phyloP scores from a whole-genome alignment of 2,329 filamentous ascomycete genomes.

The Escovopsis sp. region DNA sequence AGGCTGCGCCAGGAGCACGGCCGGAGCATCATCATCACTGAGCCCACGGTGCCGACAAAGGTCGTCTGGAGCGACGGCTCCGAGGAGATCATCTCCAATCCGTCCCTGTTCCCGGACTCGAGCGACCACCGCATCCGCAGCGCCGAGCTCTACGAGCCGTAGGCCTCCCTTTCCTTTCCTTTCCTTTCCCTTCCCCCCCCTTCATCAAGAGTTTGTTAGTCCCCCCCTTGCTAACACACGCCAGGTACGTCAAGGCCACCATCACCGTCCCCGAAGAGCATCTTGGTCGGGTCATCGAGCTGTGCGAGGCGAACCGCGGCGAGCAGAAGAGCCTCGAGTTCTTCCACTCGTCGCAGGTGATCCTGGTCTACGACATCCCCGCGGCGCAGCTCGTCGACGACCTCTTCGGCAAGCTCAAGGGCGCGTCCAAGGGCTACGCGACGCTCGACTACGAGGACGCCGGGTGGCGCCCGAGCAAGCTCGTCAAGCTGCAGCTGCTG shows the following conservation, averaged over 20 bases:
- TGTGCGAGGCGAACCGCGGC: slow-evolving; percentile 82
- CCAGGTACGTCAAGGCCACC: slow-evolving; percentile 58
- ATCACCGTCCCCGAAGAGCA: slow-evolving; percentile 91
- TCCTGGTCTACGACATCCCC: slow-evolving; percentile 82
- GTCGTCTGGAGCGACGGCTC: slow-evolving; percentile 64
- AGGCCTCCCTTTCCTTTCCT: slow-evolving; percentile 11
- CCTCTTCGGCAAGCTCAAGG: slow-evolving; percentile 93
- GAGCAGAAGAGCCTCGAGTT: slow-evolving; percentile 79
- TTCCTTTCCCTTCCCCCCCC: neutral
- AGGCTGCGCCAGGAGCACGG: slow-evolving; percentile 88
- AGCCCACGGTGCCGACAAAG: slow-evolving; percentile 86
- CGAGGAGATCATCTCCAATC: slow-evolving; percentile 69
- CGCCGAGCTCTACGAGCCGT: slow-evolving; percentile 37
- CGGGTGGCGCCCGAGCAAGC: slow-evolving; percentile 64
- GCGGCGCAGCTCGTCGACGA: slow-evolving; percentile 87
- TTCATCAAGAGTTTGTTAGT: neutral
- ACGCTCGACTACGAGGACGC: slow-evolving; percentile 95
- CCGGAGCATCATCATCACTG: slow-evolving; percentile 89
- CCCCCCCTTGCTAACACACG: neutral
- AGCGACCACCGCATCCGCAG: slow-evolving; percentile 33
- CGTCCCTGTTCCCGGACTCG: slow-evolving; percentile 68
- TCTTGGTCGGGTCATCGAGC: slow-evolving; percentile 82
- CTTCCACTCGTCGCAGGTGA: slow-evolving; percentile 84
- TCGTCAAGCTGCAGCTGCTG: slow-evolving; percentile 81
- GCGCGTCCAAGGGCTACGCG: slow-evolving; percentile 85